Percentiles rank a stretch among this genome's conserved stretches.
Conservation (phyloP, 768 basidiomycete genomes). For the Mycena vulgaris region DNA sequence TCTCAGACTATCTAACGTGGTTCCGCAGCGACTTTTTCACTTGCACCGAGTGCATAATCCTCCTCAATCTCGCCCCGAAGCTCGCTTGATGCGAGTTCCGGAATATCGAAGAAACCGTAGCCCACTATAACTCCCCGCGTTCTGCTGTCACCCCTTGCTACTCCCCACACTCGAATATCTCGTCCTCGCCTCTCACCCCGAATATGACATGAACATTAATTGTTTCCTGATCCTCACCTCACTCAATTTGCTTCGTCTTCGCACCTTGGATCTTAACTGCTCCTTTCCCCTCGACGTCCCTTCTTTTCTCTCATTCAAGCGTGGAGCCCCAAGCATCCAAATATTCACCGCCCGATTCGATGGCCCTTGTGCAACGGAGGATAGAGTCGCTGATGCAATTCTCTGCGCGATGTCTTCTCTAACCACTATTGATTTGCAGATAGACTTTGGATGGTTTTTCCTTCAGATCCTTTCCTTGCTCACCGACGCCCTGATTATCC, state of each 20-base stretch:
- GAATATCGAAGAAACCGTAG: neutral
- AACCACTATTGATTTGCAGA: neutral
- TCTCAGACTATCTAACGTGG: neutral
- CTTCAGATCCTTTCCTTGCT: neutral
- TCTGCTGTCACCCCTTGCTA: no score
- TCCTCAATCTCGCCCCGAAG: neutral
- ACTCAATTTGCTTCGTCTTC: slow-evolving; percentile 2
- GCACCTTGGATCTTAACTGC: neutral
- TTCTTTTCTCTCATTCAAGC: neutral
- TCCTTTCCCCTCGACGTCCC: neutral
- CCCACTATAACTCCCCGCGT: no score
- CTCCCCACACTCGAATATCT: neutral
- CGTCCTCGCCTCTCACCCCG: neutral
- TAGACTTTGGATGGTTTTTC: neutral
- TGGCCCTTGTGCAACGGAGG: neutral
- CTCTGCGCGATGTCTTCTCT: neutral
- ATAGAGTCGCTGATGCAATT: neutral
- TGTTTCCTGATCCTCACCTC: neutral
- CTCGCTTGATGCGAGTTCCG: neutral
- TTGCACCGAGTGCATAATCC: neutral
- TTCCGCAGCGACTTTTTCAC: slow-evolving; percentile 1
- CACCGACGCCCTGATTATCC: neutral
- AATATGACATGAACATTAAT: no score
- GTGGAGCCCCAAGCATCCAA: neutral
- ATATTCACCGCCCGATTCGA: neutral